Base-by-base conservation (phyloP, 441 rosid species). In the Populus trichocarpa region DNA sequence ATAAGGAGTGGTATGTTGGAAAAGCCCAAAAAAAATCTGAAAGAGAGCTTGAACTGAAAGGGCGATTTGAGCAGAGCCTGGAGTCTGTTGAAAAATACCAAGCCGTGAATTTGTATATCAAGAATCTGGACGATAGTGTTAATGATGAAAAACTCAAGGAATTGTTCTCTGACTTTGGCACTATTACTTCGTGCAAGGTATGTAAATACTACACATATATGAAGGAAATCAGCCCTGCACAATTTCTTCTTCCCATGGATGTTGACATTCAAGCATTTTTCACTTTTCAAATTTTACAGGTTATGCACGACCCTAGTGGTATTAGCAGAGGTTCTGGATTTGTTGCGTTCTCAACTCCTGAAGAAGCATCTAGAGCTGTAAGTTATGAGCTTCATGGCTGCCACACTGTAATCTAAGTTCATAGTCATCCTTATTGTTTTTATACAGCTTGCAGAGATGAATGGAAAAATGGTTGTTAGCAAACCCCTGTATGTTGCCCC, bases 401-500 rank as follows among this genome's bases (percentile, higher is more conserved):
- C n/a, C 32, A 20, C 25, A 28, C 20, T 46, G 30, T 57, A 10
- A 70, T 53, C 57, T 40, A 35, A 64, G 5, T 53, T 18, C 69
- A 12, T 79, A 67, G 23, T 36, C 22, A 25, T 25, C 59, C 53
- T 30, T 64, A 59, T 75, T 71, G 25, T 35, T 57, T 68, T 61
- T 77, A 25, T 69, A 70, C 76, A 92, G 95, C 84, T 89, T 63
- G 4, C 83, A 12, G 91, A 92, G 88, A 86, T 92, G 95, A 88
- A 86, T 59, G 93, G 95, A 33, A 91, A 89, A 79, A 91, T 92
- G 91, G 72, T 92, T 32, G 95, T 81, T 66, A 85, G 81, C 85
- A 92, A 92, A 81, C 95, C 95, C 6, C 85, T 92, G 13, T 92
- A 91, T 85, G 97, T 92, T 78, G 93, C 97, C 32, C 86, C 85